Base-by-base conservation (phyloP, 2,329 filamentous ascomycete genomes). In the Colletotrichum chrysophilum region DNA sequence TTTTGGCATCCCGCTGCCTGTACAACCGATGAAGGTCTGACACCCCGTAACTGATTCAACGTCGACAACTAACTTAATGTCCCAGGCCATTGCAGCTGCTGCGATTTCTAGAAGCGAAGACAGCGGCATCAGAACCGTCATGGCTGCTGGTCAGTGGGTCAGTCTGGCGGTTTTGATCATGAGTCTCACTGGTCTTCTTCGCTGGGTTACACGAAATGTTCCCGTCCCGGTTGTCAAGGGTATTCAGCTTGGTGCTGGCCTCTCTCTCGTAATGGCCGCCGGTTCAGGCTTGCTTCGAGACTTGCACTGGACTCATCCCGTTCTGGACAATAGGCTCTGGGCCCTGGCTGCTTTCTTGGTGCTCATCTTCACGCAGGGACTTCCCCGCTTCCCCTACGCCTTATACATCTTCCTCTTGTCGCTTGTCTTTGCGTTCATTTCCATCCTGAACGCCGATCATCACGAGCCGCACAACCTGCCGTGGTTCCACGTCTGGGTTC, bases 191-290 rank as follows among this genome's bases (percentile, higher is more conserved):
- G 95, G 96, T 1, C 85, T 97, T n/a, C 87, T 98, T 36, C 89
- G 89, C 73, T 94, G 92, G 89, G 92, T 95, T 67, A 93, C 94
- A 10, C 86, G 88, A n/a, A 88, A 93, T 16, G 94, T 97, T 10
- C 96, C 96, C 1, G 91, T 96, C 16, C 95, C 96, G 0, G 94
- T 98, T 1, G 93, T 98, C 69, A 98, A 98, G 82, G 96, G 96
- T 34, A 98, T 98, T 78, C 97, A 98, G 85, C 92, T 98, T 64
- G 96, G 96, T 48, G 96, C 96, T 6, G 96, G 96, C 2, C 87
- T 98, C 64, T 95, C 94, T 18, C 89, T 98, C 18, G 91, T 96
- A 70, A 89, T 98, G 73, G 94, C 94, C 14, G 95, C 95, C 9
- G 95, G 95, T 4, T 88, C 89, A 1, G 90, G 88, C 62, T 89